These are phyloP conservation scores for Sclerotinia glacialis DNA, from an alignment of 2,329 filamentous ascomycete species.

Conservation along the genomic window DNA sequence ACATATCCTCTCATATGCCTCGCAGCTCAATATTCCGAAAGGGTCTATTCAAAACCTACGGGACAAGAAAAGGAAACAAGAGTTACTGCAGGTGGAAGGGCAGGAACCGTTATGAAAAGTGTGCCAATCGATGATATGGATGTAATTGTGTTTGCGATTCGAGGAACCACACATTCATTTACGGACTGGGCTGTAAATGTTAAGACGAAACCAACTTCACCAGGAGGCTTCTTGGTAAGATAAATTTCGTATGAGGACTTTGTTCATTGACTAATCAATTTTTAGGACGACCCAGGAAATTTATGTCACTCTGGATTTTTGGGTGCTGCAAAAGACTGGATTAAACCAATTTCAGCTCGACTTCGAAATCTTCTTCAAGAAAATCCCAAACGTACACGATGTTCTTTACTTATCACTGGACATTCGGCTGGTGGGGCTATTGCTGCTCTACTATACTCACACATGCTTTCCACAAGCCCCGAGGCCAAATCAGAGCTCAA, in stretches of 20 bases:
- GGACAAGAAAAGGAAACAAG: conserved; percentile 65
- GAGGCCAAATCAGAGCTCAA: conserved; percentile 65
- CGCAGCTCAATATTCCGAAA: conserved; percentile 73
- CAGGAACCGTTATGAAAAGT: conserved; percentile 77
- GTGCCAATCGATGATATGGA: conserved; percentile 74
- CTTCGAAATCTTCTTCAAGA: conserved; percentile 69
- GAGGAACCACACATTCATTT: conserved; percentile 69
- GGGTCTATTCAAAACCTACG: conserved; percentile 66
- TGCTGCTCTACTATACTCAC: conserved; percentile 73
- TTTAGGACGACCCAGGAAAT: conserved; percentile 68
- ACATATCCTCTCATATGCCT: conserved; percentile 76
- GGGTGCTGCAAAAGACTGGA: conserved; percentile 70
- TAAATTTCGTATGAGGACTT: neutral
- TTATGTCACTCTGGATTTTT: conserved; percentile 80
- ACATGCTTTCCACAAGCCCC: conserved; percentile 66
- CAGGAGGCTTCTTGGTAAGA: conserved; percentile 61
- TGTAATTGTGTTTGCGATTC: conserved; percentile 79
- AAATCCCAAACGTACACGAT: conserved; percentile 62
- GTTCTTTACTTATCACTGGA: conserved; percentile 77
- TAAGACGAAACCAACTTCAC: conserved; percentile 63
- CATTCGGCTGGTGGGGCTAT: conserved; percentile 85
- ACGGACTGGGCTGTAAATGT: conserved; percentile 87
- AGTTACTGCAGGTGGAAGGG: conserved; percentile 66
- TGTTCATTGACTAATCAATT: neutral
- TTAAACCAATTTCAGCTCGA: conserved; percentile 67